Evolutionary conservation across 345 rosid genomes (phyloP), one percentile per base, ranked within the genome.

Genomic region (Gossypium ekmanianum): DNA sequence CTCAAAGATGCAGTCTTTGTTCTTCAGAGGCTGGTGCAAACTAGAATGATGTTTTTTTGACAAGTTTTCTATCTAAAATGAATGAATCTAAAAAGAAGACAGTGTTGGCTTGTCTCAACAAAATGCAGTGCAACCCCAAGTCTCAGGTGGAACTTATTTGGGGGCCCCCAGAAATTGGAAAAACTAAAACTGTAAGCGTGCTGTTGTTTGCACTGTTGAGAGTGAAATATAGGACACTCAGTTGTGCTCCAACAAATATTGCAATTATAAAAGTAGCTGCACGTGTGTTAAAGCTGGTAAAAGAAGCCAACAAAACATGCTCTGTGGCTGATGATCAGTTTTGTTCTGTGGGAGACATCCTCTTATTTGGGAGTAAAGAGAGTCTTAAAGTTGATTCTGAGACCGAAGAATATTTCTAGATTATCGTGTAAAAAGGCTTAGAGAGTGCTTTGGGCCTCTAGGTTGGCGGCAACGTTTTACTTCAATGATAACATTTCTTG

Each of bases 131-230:
- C 73, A 29, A 61, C 43, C 84, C 83, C 61, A 74, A 61, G 78
- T 67, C 80, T 2, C 9, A 59, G 3, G 81, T 88, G 20, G 80
- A 83, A 64, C 84, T 86, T 27, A 75, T 88, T 17, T 84, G 85
- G 89, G 91, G 88, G 9, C 87, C 86, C 0, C 87, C 88, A 2
- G 89, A 89, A 61, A 86, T 87, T 2, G 91, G 91, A 39, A 88
- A 88, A 74, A 88, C 89, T n/a, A 83, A 76, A 75, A 83, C 82
- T 2, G 52, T 79, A 2, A 71, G 84, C 16, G 27, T 62, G 39
- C 20, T 88, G 64, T 78, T 86, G 2, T 72, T 73, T 45, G 34
- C 20, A 56, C 84, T 88, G 39, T 59, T 86, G 41, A 76, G 43
- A 39, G 29, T 71, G 87, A 83, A 76, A 29, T 74, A 75, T 17